phyloP scores from a whole-genome alignment of 768 basidiomycete species.

The Cyathus striatus region DNA sequence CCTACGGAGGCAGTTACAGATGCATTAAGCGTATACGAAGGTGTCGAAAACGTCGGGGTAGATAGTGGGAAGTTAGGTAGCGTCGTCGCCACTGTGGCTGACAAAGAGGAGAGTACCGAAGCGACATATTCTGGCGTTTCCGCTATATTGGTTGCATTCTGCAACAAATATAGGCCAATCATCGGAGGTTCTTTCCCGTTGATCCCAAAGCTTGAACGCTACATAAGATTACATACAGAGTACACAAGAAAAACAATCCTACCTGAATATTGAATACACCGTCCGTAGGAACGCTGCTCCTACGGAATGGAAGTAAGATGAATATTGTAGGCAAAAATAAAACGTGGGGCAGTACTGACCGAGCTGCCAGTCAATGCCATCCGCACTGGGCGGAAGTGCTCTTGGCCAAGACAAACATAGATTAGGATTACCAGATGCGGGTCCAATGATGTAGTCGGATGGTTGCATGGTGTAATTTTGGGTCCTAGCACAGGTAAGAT shows the following conservation, averaged over 20 bases:
- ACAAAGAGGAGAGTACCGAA: slow-evolving; percentile 53
- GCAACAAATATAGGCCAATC: slow-evolving; percentile 69
- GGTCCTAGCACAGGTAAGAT: not conserved
- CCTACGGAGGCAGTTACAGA: slow-evolving; percentile 53
- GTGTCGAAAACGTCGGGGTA: slow-evolving; percentile 59
- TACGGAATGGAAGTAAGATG: slow-evolving; percentile 16
- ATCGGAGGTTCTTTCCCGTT: slow-evolving; percentile 67
- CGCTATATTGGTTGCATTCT: slow-evolving; percentile 36
- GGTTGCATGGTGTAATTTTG: slow-evolving; percentile 60
- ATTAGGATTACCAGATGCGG: slow-evolving; percentile 54
- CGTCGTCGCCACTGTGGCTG: slow-evolving; percentile 61
- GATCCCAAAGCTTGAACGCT: slow-evolving; percentile 63
- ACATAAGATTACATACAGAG: slow-evolving; percentile 3
- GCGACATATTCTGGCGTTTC: slow-evolving; percentile 36
- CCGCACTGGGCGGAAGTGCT: slow-evolving; percentile 57
- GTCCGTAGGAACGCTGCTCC: slow-evolving; percentile 67
- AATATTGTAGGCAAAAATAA: not conserved
- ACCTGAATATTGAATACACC: slow-evolving; percentile 80
- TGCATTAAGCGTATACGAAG: slow-evolving; percentile 65
- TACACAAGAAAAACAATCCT: slow-evolving; percentile 5
- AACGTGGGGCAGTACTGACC: slow-evolving; percentile 33
- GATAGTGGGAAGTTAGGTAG: slow-evolving; percentile 68
- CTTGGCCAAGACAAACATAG: slow-evolving; percentile 74
- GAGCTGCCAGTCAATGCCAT: slow-evolving; percentile 83
- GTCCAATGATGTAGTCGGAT: slow-evolving; percentile 75